phyloP scores from a whole-genome alignment of 805 yeast genomes.

The Hanseniaspora lindneri region DNA sequence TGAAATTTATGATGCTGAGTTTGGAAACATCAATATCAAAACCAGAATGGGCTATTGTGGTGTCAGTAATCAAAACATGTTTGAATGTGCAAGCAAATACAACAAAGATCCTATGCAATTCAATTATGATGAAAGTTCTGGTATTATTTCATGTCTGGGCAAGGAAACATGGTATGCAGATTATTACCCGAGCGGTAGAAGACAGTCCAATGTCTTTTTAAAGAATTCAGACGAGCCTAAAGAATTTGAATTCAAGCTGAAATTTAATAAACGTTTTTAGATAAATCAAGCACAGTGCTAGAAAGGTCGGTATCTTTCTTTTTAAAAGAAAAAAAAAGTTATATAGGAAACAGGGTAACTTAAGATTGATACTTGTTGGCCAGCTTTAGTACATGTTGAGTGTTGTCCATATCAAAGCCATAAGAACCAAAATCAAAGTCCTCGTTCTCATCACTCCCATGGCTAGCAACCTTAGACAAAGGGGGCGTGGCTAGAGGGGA shows the following conservation, averaged over 20 bases:
- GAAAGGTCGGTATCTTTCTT: too few species aligned
- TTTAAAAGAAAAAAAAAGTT: not conserved
- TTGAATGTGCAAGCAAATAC: constrained; percentile 15
- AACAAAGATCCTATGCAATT: constrained; percentile 43
- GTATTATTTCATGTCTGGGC: constrained; percentile 50
- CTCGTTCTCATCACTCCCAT: not conserved
- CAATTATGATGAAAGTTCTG: constrained; percentile 37
- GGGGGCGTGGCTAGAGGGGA: not conserved
- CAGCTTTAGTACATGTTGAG: constrained; percentile 12
- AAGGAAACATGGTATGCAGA: constrained; percentile 47
- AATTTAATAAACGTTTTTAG: constrained; percentile 22
- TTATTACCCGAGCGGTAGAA: constrained; percentile 33
- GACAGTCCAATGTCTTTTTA: constrained; percentile 38
- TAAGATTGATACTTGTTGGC: not conserved
- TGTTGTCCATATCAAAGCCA: constrained; percentile 11
- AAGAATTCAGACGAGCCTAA: constrained; percentile 28
- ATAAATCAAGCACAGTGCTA: too few species aligned
- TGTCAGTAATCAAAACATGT: constrained; percentile 26
- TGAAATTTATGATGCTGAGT: constrained; percentile 42
- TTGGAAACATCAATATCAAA: constrained; percentile 61
- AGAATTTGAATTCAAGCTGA: constrained; percentile 31
- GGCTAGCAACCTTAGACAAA: not conserved
- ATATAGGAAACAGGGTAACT: not conserved
- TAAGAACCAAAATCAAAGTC: not conserved
- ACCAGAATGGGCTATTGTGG: constrained; percentile 71